Evolutionary conservation across 371 early-diverging fungal species (phyloP).

Genomic region (Mucor mucedo): DNA sequence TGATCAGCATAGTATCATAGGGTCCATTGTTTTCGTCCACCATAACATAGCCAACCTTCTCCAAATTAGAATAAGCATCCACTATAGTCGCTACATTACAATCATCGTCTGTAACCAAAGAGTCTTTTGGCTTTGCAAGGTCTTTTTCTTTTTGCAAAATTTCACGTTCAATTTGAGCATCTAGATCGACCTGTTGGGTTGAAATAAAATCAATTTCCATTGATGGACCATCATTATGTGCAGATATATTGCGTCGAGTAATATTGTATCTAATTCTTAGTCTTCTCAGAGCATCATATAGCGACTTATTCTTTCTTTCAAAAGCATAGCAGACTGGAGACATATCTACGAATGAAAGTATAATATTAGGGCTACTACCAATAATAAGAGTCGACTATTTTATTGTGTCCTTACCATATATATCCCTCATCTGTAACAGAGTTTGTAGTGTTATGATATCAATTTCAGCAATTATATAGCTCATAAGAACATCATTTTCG

Average conservation of each 20-base stretch:
- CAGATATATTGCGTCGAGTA: background rate
- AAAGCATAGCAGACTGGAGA: conserved; percentile 31
- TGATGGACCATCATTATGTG: background rate
- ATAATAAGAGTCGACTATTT: too few species aligned
- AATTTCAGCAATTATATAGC: conserved; percentile 15
- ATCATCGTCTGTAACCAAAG: conserved; percentile 1
- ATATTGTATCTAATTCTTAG: background rate
- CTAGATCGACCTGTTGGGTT: conserved; percentile 33
- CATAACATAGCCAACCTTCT: conserved; percentile 44
- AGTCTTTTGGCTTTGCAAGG: conserved; percentile 22
- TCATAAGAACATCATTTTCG: conserved; percentile 44
- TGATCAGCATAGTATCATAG: conserved; percentile 56
- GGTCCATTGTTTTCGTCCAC: conserved; percentile 39
- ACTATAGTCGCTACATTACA: conserved; percentile 30
- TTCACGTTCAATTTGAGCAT: conserved; percentile 49
- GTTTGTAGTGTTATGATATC: background rate
- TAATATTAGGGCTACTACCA: too few species aligned
- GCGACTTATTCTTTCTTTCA: conserved; percentile 12
- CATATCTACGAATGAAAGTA: conserved; percentile 24
- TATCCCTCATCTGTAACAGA: conserved; percentile 19
- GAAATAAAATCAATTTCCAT: conserved; percentile 33
- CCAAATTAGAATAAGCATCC: conserved; percentile 44
- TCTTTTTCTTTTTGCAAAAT: conserved; percentile 35
- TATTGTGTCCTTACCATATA: conserved; percentile 26
- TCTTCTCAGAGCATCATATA: conserved; percentile 8